Conservation (phyloP, 2,329 filamentous ascomycete genomes). For the Paradendryphiella salina region DNA sequence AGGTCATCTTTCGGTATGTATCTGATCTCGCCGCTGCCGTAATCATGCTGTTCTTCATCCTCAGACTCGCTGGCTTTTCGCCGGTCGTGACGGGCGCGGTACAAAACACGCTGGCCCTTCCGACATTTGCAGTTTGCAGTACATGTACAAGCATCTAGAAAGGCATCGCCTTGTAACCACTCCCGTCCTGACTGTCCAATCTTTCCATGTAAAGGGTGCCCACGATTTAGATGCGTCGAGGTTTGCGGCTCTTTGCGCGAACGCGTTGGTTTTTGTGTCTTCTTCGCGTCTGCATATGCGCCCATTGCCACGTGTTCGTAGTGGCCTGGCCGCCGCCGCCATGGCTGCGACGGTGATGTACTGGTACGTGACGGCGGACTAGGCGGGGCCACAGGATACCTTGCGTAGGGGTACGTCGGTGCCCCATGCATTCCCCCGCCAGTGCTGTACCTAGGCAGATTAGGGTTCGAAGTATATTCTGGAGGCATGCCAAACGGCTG, state of each 20-base stretch:
- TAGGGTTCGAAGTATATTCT: conserved; percentile 13
- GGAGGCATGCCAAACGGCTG: conserved; percentile 9
- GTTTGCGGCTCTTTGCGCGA: conserved; percentile 8
- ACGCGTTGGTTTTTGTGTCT: background rate
- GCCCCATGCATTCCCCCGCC: background rate
- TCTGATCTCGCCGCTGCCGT: conserved; percentile 29
- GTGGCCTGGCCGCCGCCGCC: background rate
- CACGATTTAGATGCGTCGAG: conserved; percentile 15
- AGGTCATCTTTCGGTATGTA: conserved; percentile 33
- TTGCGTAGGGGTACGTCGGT: conserved; percentile 6
- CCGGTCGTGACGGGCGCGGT: conserved; percentile 15
- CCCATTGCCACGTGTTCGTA: conserved; percentile 22
- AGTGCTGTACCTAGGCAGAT: conserved; percentile 2
- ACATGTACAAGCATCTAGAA: conserved; percentile 39
- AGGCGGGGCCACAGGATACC: background rate
- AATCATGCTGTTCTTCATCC: conserved; percentile 3
- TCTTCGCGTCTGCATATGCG: conserved; percentile 12
- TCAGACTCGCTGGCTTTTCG: background rate
- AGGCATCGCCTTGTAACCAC: conserved; percentile 29
- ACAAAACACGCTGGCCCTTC: conserved; percentile 35
- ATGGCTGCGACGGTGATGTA: background rate
- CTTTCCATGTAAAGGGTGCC: conserved; percentile 7
- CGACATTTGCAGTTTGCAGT: conserved; percentile 35
- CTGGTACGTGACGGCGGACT: background rate
- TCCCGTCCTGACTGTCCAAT: conserved; percentile 25